Conservation (phyloP, 176 grass and related monocot species). For the Aegilops longissima region DNA sequence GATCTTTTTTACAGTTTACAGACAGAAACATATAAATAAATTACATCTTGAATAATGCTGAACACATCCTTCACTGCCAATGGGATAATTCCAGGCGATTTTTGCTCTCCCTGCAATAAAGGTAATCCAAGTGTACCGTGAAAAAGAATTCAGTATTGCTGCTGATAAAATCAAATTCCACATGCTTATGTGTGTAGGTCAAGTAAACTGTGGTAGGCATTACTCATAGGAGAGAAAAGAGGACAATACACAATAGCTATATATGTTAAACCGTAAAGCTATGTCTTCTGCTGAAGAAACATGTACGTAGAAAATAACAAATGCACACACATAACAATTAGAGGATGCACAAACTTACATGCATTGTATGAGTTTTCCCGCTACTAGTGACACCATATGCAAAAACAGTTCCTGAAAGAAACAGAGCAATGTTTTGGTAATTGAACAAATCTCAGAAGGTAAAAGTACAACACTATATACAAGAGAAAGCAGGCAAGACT, state of each 20-base stretch:
- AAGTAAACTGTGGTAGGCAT: neutral
- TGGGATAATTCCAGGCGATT: constrained; percentile 97
- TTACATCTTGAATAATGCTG: constrained; percentile 99
- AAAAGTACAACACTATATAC: neutral
- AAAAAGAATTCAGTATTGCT: constrained; percentile 7
- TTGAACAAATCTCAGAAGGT: neutral
- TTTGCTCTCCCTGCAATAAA: constrained; percentile 84
- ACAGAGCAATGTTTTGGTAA: constrained; percentile 12
- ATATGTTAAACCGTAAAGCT: constrained; percentile 26
- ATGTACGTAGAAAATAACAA: constrained; percentile 7
- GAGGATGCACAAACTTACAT: constrained; percentile 64
- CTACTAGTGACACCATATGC: constrained; percentile 99
- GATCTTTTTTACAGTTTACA: neutral
- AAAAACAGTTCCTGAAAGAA: constrained; percentile 91
- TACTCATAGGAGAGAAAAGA: neutral
- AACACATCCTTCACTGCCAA: constrained; percentile 98
- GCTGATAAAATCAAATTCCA: neutral
- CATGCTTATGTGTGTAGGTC: neutral
- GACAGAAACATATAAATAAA: constrained; percentile 14
- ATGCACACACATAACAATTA: neutral
- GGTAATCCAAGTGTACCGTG: neutral
- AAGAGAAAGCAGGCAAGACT: neutral
- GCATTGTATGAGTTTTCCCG: constrained; percentile 99
- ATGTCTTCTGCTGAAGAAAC: constrained; percentile 13
- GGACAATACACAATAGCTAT: neutral